Percentiles rank a stretch among this genome's conserved stretches.
These are phyloP conservation scores for Candida takata DNA, from an alignment of 805 yeast species.

Conservation along the genomic window DNA sequence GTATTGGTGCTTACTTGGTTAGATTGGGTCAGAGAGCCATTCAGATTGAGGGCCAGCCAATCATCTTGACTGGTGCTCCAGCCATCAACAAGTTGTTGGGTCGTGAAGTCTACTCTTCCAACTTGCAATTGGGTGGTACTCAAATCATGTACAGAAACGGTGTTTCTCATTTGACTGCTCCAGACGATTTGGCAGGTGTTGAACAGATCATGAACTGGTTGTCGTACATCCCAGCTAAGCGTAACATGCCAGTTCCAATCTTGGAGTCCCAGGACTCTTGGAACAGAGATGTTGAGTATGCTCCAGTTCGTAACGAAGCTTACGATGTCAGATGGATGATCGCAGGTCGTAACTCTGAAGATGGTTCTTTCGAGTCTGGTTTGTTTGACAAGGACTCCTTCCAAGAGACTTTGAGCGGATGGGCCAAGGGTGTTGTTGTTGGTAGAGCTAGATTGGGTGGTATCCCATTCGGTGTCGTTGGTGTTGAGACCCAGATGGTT, in stretches of 20 bases:
- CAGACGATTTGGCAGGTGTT: constrained; percentile 94
- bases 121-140: constrained; percentile 97
- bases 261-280: constrained; percentile 75
- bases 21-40: constrained; percentile 98
- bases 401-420: constrained; percentile 93
- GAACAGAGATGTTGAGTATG: constrained; percentile 88
- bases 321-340: constrained; percentile 95
- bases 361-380: constrained; percentile 75
- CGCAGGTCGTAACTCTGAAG: constrained; percentile 67
- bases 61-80: constrained; percentile 97
- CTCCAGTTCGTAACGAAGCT: constrained; percentile 62
- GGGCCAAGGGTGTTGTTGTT: constrained; percentile 98
- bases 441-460: constrained; percentile 99
- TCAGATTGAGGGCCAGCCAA: constrained; percentile 98
- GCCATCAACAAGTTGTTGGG: constrained; percentile 96
- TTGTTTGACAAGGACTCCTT: constrained; percentile 88
- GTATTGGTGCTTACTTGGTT: constrained; percentile 98
- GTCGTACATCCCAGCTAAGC: constrained; percentile 87
- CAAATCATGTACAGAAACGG: constrained; percentile 98
- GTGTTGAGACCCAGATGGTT: constrained; percentile 85
- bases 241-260: constrained; percentile 87
- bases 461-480: constrained; percentile 97
- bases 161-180: constrained; percentile 96
- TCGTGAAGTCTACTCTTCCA: constrained; percentile 93
- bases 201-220: constrained; percentile 93